phyloP scores from a whole-genome alignment of 306 rosid species.

The Corylus americana region DNA sequence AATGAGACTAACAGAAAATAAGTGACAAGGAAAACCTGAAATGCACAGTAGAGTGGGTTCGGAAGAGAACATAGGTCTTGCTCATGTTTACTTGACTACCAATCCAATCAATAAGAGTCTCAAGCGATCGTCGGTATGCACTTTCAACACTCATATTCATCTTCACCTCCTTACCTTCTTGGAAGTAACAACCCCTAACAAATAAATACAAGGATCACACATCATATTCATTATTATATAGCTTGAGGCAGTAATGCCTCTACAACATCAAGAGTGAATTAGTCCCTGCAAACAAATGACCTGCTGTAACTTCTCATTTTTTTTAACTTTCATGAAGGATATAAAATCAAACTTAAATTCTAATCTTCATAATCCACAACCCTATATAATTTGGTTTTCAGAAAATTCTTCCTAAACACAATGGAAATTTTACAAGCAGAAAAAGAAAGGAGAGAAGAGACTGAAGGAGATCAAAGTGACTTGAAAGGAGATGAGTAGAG shows the following conservation, averaged over 20 bases:
- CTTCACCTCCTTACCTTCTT: conserved; percentile 62
- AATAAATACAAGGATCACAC: conserved; percentile 34
- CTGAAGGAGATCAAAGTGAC: not conserved
- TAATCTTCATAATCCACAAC: not conserved
- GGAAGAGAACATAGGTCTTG: conserved; percentile 74
- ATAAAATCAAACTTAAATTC: conserved; percentile 1
- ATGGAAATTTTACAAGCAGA: not conserved
- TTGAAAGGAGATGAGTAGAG: not conserved
- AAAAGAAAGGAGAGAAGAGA: not conserved
- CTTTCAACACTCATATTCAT: conserved; percentile 68
- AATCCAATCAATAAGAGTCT: conserved; percentile 67
- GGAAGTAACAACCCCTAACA: conserved; percentile 84
- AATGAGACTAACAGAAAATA: conserved; percentile 6
- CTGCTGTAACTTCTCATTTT: not conserved
- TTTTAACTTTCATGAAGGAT: conserved; percentile 2
- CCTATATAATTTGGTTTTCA: not conserved
- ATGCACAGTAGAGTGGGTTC: conserved; percentile 88
- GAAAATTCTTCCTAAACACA: not conserved
- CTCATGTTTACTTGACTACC: conserved; percentile 56
- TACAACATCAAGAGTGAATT: conserved; percentile 16
- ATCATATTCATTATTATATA: conserved; percentile 4
- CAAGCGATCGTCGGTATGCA: conserved; percentile 67
- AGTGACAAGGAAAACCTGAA: conserved; percentile 63
- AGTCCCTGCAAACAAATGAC: conserved; percentile 14
- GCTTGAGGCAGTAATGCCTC: not conserved